Evolutionary conservation across 2,329 filamentous ascomycete species (phyloP).

Genomic region (Penicillium digitatum): DNA sequence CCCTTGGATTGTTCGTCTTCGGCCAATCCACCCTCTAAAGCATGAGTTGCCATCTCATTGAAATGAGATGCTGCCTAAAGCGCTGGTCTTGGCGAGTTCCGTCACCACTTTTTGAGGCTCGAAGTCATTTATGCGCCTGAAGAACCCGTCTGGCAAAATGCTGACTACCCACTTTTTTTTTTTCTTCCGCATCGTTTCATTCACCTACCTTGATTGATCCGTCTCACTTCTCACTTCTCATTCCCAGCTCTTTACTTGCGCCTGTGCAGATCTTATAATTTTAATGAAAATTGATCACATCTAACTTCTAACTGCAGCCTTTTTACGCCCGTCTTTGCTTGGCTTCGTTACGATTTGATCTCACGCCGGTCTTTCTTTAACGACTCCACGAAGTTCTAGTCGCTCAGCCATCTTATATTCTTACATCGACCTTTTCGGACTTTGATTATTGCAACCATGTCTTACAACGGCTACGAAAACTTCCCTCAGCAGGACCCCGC

Average conservation of each 20-base stretch:
- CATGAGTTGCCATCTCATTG: neutral
- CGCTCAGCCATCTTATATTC: slow-evolving; percentile 34
- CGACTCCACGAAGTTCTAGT: slow-evolving; percentile 40
- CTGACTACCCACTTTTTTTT: slow-evolving; percentile 6
- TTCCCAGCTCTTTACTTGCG: slow-evolving; percentile 18
- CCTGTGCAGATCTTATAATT: slow-evolving; percentile 4
- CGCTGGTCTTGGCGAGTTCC: slow-evolving; percentile 13
- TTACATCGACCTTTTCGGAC: slow-evolving; percentile 24
- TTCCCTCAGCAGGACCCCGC: slow-evolving; percentile 58
- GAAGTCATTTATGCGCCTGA: slow-evolving; percentile 2
- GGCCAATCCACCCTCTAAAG: neutral
- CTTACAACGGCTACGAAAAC: slow-evolving; percentile 63
- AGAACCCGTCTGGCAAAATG: neutral
- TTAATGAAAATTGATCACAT: neutral
- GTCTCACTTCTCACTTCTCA: neutral
- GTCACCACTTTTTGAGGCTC: slow-evolving; percentile 10
- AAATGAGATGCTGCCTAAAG: slow-evolving; percentile 3
- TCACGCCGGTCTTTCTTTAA: slow-evolving; percentile 39
- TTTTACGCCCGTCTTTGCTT: slow-evolving; percentile 23
- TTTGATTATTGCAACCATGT: slow-evolving; percentile 50
- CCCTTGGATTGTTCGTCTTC: neutral
- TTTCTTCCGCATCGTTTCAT: neutral
- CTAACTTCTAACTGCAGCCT: slow-evolving; percentile 22
- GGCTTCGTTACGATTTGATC: slow-evolving; percentile 33
- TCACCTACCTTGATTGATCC: neutral